Evolutionary conservation across 1,284 basidiomycete species (phyloP), one percentile per base, ranked within the genome.

Genomic region (Amylostereum chailletii): DNA sequence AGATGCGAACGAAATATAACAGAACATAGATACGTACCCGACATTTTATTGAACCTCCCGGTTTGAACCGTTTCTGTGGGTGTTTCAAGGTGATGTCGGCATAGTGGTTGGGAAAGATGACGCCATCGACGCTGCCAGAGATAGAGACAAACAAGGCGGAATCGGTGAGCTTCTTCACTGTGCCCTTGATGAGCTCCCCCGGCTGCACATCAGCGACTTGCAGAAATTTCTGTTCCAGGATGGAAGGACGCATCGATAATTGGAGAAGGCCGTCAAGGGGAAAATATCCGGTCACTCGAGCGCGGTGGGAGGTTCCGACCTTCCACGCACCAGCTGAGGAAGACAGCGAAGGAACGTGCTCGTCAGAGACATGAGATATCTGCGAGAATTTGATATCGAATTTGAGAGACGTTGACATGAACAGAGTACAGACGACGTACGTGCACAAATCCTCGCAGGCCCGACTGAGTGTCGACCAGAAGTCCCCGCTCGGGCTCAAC

Each of bases 281-380:
- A 58, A 91, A 88, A 65, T 90, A 85, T 0, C 94, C 94, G 11
- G 87, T 86, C 4, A 99, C 92, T 47, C 97, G 86, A 3, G 92
- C 94, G 49, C 79, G 75, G 64, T 99, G 95, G 5, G 82, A 67
- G 7, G 89, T 83, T 11, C 83, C 86, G 45, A 81, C 60, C 65
- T 85, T 89, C 86, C 87, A 96, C 41, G 83, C 77, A 19, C 90
- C 88, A 4, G 84, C 82, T 11, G 78, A 71, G 8, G 71, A 57
- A 2, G 86, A 82, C 7, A 98, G 71, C 5, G 83, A 76, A 8
- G 88, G 80, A 30, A 94, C 73, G 61, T 94, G 92, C 48, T 94
- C 91, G 64, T 99, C 94, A 11, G 93, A 88, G 30, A 90, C 76
- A 64, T 94, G 91, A 8, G 95, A 97, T 60, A 98, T 97, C 91